Conservation (phyloP, 768 basidiomycete genomes). For the Sporobolomyces pararoseus region DNA sequence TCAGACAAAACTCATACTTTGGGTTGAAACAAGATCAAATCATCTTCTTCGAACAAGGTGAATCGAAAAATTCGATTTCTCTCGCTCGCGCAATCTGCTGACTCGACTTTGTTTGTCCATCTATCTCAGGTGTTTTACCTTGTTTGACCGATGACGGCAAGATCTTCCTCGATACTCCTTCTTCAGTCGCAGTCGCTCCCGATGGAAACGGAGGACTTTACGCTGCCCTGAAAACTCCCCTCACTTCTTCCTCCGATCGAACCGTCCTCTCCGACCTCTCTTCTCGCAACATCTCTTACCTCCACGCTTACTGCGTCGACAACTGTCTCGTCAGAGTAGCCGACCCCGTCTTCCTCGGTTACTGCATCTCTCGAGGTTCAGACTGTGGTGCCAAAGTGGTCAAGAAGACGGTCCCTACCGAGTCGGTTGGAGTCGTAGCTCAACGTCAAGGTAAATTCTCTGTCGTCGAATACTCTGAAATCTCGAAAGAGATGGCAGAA, state of each 20-base stretch:
- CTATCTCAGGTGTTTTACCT: constrained; percentile 81
- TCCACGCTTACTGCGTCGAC: constrained; percentile 96
- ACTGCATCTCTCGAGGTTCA: constrained; percentile 79
- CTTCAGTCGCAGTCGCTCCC: constrained; percentile 85
- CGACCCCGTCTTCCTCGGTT: constrained; percentile 94
- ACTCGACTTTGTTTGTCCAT: no score
- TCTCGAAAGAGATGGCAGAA: constrained; percentile 80
- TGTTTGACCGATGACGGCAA: constrained; percentile 93
- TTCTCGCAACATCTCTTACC: constrained; percentile 70
- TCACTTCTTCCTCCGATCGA: constrained; percentile 54
- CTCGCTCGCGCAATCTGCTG: no score
- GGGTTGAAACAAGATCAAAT: constrained; percentile 76
- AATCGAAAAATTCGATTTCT: not conserved
- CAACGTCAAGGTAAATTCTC: constrained; percentile 74
- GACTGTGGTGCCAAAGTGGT: constrained; percentile 97
- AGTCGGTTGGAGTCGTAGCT: constrained; percentile 93
- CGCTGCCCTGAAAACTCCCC: constrained; percentile 62
- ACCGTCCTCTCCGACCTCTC: constrained; percentile 81
- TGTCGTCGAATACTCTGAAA: constrained; percentile 97
- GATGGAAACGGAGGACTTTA: constrained; percentile 98
- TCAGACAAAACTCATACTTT: constrained; percentile 70
- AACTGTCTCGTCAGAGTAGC: constrained; percentile 97
- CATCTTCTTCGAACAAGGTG: constrained; percentile 95
- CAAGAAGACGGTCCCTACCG: constrained; percentile 75
- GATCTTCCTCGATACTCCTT: constrained; percentile 74